Percentiles rank a stretch among this genome's conserved stretches.
These are phyloP conservation scores for Blastomyces parvus DNA, from an alignment of 2,329 filamentous ascomycete genomes.

Conservation along the genomic window DNA sequence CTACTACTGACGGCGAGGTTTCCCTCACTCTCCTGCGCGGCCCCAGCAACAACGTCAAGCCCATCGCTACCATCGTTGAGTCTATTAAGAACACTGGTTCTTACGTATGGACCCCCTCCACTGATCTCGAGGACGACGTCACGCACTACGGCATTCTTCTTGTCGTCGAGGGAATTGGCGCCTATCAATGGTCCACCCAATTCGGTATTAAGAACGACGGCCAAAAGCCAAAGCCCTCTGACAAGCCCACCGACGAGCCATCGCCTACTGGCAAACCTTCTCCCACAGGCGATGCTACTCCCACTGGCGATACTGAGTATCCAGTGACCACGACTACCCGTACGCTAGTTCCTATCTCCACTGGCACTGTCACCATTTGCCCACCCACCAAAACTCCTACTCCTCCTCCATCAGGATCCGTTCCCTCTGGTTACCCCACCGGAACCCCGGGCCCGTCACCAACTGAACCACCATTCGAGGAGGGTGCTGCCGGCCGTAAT, in stretches of 20 bases:
- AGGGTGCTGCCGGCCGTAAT: constrained; percentile 15
- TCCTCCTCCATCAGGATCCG: constrained; percentile 11
- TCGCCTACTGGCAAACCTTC: constrained; percentile 12
- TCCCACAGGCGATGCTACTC: constrained; percentile 4
- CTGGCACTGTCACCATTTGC: constrained; percentile 21
- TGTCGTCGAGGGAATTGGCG: constrained; percentile 49
- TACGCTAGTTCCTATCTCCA: constrained; percentile 12
- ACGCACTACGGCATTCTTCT: constrained; percentile 53
- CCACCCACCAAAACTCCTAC: constrained; percentile 12
- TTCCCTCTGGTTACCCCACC: constrained; percentile 10
- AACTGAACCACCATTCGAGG: constrained; percentile 8
- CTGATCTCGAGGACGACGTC: constrained; percentile 39
- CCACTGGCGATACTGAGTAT: background rate
- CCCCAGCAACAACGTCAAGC: constrained; percentile 45
- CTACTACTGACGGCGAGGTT: constrained; percentile 33
- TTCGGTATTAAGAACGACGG: constrained; percentile 45
- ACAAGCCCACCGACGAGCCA: constrained; percentile 1
- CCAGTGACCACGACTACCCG: constrained; percentile 2
- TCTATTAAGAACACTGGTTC: constrained; percentile 47
- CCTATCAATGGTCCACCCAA: constrained; percentile 54
- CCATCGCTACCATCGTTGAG: constrained; percentile 44
- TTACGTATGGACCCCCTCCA: constrained; percentile 47
- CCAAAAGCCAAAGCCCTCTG: constrained; percentile 9
- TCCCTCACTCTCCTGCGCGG: constrained; percentile 53
- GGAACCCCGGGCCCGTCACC: constrained; percentile 12